Conservation (phyloP, 1,284 basidiomycete species). For the Singerocomus inundabilis region DNA sequence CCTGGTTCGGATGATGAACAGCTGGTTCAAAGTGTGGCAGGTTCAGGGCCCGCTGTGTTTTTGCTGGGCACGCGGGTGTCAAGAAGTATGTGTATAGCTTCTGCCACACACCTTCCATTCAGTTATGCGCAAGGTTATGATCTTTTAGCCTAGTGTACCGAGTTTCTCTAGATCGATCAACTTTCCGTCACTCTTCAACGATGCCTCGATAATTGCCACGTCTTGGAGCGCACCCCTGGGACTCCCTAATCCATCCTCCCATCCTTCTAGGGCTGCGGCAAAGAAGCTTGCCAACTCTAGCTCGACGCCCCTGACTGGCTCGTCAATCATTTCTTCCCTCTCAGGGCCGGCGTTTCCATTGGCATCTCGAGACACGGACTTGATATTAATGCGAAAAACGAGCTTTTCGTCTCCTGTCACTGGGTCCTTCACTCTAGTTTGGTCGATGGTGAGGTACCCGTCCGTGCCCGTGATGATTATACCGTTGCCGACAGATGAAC, state of each 20-base stretch:
- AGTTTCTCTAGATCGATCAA: constrained; percentile 56
- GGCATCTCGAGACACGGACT: constrained; percentile 40
- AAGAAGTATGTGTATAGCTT: background rate
- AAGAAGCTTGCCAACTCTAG: constrained; percentile 64
- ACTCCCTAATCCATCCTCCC: constrained; percentile 48
- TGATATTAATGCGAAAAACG: constrained; percentile 41
- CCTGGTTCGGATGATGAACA: too few species aligned
- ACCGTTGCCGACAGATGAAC: constrained; percentile 35
- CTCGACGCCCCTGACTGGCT: constrained; percentile 51
- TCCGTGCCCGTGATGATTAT: constrained; percentile 58
- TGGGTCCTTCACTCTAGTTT: constrained; percentile 30
- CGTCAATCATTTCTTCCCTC: constrained; percentile 50
- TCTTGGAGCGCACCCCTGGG: constrained; percentile 64
- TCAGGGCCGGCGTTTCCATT: constrained; percentile 46
- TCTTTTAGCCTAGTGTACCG: constrained; percentile 13
- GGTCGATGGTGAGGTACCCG: constrained; percentile 55
- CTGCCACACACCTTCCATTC: background rate
- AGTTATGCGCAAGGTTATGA: background rate
- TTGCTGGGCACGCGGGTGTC: background rate
- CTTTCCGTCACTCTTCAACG: constrained; percentile 64
- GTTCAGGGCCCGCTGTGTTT: background rate
- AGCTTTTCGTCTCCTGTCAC: constrained; percentile 13
- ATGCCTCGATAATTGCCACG: constrained; percentile 77
- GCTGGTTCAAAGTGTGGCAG: too few species aligned
- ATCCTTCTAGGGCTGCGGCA: constrained; percentile 43